Base-by-base conservation (phyloP, 1,284 basidiomycete species). In the Tremellales sp. region DNA sequence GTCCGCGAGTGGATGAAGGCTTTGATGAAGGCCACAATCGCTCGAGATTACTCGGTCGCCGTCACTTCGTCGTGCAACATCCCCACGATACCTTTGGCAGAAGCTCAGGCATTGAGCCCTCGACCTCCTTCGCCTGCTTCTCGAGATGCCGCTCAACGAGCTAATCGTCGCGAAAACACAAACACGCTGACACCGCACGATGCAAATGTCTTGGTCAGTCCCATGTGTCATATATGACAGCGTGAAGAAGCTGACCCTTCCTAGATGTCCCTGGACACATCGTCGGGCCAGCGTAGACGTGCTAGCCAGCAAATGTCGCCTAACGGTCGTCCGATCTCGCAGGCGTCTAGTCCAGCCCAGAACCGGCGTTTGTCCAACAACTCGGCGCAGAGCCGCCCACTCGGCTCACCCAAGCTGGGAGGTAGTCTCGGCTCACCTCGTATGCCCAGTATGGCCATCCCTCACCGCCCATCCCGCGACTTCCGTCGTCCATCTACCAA, bases 1-100 rank as follows among this genome's bases (percentile, higher is more conserved):
- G 81, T 97, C 42, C 82, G 96, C 12, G 90, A 91, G 59, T 99
- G 96, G 96, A 98, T 98, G 94, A 98, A 98, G 78, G 89, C 91
- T 10, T 82, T 99, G 62, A 97, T 97, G 89, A 99, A 98, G 75
- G 88, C 92, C 2, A 97, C 94, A 4, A 99, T 99, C 64, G 86
- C 83, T 15, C 79, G 96, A 49, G 91, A 96, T 72, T 94, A 92
- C 68, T 80, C 84, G 11, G 91, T 85, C 63, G 89, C 93, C 22
- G 93, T 98, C 48, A 85, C 97, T 22, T 97, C 93, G 5, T 96
- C 91, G 2, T 93, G 90, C 77, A 97, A 97, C 69, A 92, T 97
- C 51, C 89, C 92, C 2, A 98, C 93, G 2, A 97, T 99, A 54
- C 89, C 92, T 2, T 81, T 99, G 35, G 83, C 86, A 36, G 89